Base-by-base conservation (phyloP, 164 flowering plant species). In the Protea cynaroides region DNA sequence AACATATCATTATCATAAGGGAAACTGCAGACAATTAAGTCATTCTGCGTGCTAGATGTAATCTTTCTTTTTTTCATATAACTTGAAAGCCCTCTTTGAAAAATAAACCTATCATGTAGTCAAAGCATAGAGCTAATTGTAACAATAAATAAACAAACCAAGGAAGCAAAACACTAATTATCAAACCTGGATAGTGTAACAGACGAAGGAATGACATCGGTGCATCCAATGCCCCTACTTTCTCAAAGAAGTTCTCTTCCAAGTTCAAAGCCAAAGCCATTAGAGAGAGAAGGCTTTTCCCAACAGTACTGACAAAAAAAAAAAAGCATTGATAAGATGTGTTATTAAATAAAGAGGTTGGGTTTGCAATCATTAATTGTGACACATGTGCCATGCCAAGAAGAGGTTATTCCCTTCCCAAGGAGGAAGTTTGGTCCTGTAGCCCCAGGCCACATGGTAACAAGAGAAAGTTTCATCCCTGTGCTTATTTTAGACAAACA, bases 171-270 rank as follows among this genome's bases (percentile, higher is more conserved):
- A 52, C 7, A 22, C 22, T 25, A 29, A 57, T 54, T 38, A 40
- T 14, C 60, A 56, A 49, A 91, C 96, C 96, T 76, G 98, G 95
- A 81, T 92, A 89, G 65, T 77, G 95, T 67, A 92, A 61, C 21
- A 92, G 84, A 47, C 98, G 95, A 64, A 86, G 73, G 73, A 79
- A 72, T 60, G 72, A 71, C 53, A 46, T 54, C 25, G 96, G 91
- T 40, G 49, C 38, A 77, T 68, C 73, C 38, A 80, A 47, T 66
- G 90, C 95, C 21, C 93, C 96, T 0, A 83, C 22, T 69, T 78
- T 75, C 65, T 80, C 77, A 74, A 92, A 92, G 77, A 80, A 89
- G 34, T 72, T 72, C 54, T 84, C 85, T 23, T 85, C 85, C 76
- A 86, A 62, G 43, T 84, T 67, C 75, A 92, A 71, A 53, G 95